Percentiles rank a stretch among this genome's conserved stretches.
Conservation (phyloP, 2,329 filamentous ascomycete genomes). For the Huntiella moniliformis region DNA sequence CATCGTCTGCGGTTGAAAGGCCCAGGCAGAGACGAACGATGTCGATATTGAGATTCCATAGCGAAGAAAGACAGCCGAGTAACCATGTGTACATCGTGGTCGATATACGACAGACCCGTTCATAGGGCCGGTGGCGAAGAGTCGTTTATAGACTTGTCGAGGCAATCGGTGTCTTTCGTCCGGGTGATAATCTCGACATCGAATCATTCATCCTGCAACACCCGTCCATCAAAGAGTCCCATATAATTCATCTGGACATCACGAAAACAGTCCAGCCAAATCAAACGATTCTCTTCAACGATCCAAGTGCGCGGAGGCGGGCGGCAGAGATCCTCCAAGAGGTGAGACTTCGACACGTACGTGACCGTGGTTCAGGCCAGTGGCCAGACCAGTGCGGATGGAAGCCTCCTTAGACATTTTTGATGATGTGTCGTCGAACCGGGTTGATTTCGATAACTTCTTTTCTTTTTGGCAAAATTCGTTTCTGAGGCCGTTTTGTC, state of each 20-base stretch:
- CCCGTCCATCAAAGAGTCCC: neutral
- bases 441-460: slow-evolving; percentile 14
- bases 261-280: too few relatives aligned
- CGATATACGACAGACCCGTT: neutral
- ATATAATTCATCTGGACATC: neutral
- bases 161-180: slow-evolving; percentile 4
- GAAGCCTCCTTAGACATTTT: slow-evolving; percentile 41
- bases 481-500: too few relatives aligned
- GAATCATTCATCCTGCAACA: slow-evolving; percentile 1
- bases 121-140: neutral
- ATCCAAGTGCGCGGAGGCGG: slow-evolving; percentile 6
- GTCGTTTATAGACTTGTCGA: slow-evolving; percentile 1
- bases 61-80: neutral
- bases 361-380: slow-evolving; percentile 45
- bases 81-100: neutral
- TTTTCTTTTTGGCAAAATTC: neutral
- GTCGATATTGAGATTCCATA: slow-evolving; percentile 1
- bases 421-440: slow-evolving; percentile 17
- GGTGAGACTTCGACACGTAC: slow-evolving; percentile 48
- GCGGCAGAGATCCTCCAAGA: slow-evolving; percentile 53
- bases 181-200: slow-evolving; percentile 7
- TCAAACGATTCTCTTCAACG: slow-evolving; percentile 1
- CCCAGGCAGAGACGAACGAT: slow-evolving; percentile 12
- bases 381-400: slow-evolving; percentile 38
- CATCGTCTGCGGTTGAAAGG: slow-evolving; percentile 33